Conservation (phyloP, 2,329 filamentous ascomycete genomes). For the Microdochium bolleyi region DNA sequence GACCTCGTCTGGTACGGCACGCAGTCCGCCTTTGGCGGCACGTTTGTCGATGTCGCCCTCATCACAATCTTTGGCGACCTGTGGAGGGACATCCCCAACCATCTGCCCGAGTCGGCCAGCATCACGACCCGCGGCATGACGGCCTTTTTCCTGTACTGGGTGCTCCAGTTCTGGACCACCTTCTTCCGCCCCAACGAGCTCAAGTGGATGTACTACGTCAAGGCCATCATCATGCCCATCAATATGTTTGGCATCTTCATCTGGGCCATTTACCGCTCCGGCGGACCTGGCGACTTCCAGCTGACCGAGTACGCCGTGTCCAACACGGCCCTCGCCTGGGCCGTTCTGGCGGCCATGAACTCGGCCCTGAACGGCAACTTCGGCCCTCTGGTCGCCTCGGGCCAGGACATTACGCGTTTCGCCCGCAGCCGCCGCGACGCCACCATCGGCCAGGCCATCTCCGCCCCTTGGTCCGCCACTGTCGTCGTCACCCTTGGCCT, state of each 20-base stretch:
- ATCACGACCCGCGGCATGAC: constrained; percentile 49
- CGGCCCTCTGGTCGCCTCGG: background rate
- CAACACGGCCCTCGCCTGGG: background rate
- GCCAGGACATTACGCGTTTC: background rate
- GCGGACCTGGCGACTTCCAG: background rate
- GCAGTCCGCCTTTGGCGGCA: background rate
- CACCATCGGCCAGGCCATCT: background rate
- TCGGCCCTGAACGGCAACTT: background rate
- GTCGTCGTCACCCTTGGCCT: background rate
- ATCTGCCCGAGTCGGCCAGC: constrained; percentile 38
- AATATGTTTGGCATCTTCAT: background rate
- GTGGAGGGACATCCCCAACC: constrained; percentile 32
- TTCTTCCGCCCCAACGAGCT: constrained; percentile 47
- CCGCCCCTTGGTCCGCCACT: background rate
- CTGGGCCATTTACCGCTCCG: background rate
- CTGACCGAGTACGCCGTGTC: background rate
- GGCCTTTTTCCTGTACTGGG: constrained; percentile 50
- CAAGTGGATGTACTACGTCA: constrained; percentile 40
- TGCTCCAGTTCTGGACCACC: constrained; percentile 43
- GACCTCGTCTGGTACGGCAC: background rate
- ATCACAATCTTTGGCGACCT: background rate
- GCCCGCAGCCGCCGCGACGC: background rate
- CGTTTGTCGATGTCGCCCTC: background rate
- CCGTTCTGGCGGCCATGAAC: background rate
- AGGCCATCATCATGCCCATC: constrained; percentile 25